Base-by-base conservation (phyloP, 345 rosid genomes). In the Citrus australasica region DNA sequence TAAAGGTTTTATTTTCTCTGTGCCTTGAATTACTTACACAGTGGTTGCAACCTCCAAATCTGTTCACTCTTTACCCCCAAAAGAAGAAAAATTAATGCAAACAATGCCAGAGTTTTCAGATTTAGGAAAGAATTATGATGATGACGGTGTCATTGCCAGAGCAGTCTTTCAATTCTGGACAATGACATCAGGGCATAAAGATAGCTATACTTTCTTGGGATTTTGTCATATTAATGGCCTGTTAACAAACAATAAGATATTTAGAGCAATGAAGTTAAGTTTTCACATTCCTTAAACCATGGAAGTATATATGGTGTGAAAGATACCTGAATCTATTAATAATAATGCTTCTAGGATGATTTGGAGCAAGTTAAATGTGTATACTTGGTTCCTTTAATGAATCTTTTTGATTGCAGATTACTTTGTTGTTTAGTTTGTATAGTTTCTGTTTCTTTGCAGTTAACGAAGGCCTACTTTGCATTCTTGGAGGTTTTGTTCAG, bases 401-500 rank as follows among this genome's bases (percentile, higher is more conserved):
- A 13, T 33, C 35, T 27, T n/a, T 53, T 55, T 9, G 25, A 42
- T 17, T 38, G 48, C 37, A 37, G 65, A 51, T 25, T 27, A 24
- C 56, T 55, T 14, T 56, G 35, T 32, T 24, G 38, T 67, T 37
- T 38, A 60, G 62, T 67, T 28, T 14, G 10, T 64, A 2, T 22
- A 13, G 27, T 70, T 76, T 25, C 33, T 61, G 32, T 53, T 86
- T 75, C 53, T 83, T 84, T 89, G 86, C 98, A 97, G 99, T 84
- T 97, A 76, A 92, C 95, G 60, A 97, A 88, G 91, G 98, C 99
- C 60, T 97, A 97, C 89, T 94, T 94, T 83, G 92, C 94, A 37
- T 93, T 97, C 87, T 79, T 97, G 84, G 99, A 97, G 87, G 97
- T 90, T 80, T 86, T 97, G 67, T 93, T 91, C 87, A 86, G 87